Percentiles rank a stretch among this genome's conserved stretches.
phyloP scores from a whole-genome alignment of 2,329 filamentous ascomycete genomes.

The Diaporthe vexans region DNA sequence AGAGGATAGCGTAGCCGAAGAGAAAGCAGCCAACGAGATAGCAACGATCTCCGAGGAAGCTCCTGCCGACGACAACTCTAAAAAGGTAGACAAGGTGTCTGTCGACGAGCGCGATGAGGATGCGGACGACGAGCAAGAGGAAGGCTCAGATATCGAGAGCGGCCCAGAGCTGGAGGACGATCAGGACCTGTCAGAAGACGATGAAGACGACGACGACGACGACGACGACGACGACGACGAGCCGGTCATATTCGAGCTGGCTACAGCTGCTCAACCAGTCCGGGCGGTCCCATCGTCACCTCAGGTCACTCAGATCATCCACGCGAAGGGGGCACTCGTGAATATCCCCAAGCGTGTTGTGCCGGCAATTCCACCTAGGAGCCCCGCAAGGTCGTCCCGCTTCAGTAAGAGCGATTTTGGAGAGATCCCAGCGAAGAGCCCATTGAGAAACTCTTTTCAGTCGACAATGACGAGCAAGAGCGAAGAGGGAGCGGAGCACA shows the following conservation, averaged over 20 bases:
- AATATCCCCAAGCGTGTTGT: conserved; percentile 86
- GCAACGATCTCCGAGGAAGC: neutral
- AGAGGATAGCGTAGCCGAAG: conserved; percentile 19
- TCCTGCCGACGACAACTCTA: conserved; percentile 21
- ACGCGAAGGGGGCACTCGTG: conserved; percentile 83
- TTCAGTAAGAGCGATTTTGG: conserved; percentile 70
- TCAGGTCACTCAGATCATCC: conserved; percentile 76
- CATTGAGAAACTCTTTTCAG: conserved; percentile 64
- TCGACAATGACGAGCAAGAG: conserved; percentile 43
- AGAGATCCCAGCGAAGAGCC: conserved; percentile 68
- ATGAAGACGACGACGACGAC: conserved; percentile 65
- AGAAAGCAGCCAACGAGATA: conserved; percentile 13
- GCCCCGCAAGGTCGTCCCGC: conserved; percentile 74
- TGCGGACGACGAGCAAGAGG: conserved; percentile 49
- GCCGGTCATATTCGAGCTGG: conserved; percentile 78
- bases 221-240: conserved; percentile 74
- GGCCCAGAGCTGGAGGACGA: conserved; percentile 45
- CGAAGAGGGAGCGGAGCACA: conserved; percentile 29
- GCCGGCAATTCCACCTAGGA: conserved; percentile 83
- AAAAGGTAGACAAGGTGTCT: conserved; percentile 44
- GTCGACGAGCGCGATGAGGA: conserved; percentile 49
- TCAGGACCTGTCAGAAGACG: conserved; percentile 57
- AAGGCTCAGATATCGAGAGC: conserved; percentile 45
- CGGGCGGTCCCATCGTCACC: conserved; percentile 73
- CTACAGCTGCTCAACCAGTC: conserved; percentile 67